Base-by-base conservation (phyloP, 2,329 filamentous ascomycete species). In the Aaosphaeria pasadenensis region DNA sequence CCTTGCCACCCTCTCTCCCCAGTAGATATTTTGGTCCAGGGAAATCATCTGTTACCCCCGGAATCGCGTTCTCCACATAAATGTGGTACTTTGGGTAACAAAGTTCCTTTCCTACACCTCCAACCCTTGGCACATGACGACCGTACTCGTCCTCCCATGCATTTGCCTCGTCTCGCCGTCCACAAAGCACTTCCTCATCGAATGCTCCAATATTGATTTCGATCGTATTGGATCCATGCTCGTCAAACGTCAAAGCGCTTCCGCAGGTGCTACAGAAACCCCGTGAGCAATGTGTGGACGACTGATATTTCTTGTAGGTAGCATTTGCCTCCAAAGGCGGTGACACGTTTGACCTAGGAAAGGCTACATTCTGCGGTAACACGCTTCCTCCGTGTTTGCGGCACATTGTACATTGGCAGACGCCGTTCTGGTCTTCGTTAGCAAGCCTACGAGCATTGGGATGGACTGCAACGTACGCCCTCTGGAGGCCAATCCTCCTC, bases 331-430 rank as follows among this genome's bases (percentile, higher is more conserved):
- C 35, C 24, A 63, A 38, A 36, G 50, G 36, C 11, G 58, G 60
- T 1, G 48, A 42, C 13, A 65, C 43, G 30, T 58, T 46, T 5
- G 52, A 35, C 6, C 39, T 44, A 7, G 53, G 55, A 30, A 63
- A 49, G 11, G 45, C 45, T 39, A 48, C 47, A 44, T 58, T 56
- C 36, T 62, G 60, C 4, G 62, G 57, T 3, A 63, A 40, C 7
- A 64, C 50, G 24, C 55, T 51, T 41, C 59, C 62, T 5, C 47
- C 49, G 40, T 58, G 52, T 46, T 65, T 65, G 32, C 62, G 49
- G 44, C 62, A 64, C 56, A 60, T 61, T 17, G 60, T 63, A 47
- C 59, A 64, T 50, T 65, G 59, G 47, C 59, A 64, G 6, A 56
- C 53, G 24, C 59, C 58, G 38, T 62, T 62, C 59, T 63, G 30